Percentiles rank a stretch among this genome's conserved stretches.
Evolutionary conservation across 345 rosid genomes (phyloP).

Genomic region (Brassica juncea): DNA sequence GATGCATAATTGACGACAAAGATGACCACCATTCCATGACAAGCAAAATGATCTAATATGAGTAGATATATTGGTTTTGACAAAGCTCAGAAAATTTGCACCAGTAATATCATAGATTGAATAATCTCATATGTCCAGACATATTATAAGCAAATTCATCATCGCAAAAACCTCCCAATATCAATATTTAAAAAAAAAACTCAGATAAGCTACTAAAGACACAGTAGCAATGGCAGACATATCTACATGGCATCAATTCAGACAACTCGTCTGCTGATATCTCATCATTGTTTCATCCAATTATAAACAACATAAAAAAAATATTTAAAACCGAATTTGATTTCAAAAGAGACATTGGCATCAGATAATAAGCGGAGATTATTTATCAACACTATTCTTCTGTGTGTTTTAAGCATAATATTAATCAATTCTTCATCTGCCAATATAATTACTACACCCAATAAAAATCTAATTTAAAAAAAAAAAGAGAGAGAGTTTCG

Average conservation of each 20-base stretch:
- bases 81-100: constrained; percentile 32
- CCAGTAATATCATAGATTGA: constrained; percentile 23
- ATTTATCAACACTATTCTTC: constrained; percentile 31
- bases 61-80: too few relatives aligned
- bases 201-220: constrained; percentile 31
- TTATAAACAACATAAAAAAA: not conserved
- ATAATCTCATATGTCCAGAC: constrained; percentile 45
- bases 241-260: constrained; percentile 47
- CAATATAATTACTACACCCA: not conserved
- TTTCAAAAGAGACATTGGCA: constrained; percentile 19
- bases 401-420: constrained; percentile 39
- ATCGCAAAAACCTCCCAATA: not conserved
- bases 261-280: constrained; percentile 47
- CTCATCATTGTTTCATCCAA: constrained; percentile 33
- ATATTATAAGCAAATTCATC: constrained; percentile 36
- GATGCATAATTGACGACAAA: too few relatives aligned
- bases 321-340: not conserved
- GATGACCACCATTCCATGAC: too few relatives aligned
- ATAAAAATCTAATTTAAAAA: not conserved
- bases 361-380: constrained; percentile 49
- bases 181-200: not conserved
- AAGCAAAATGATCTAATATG: not conserved
- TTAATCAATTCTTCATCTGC: constrained; percentile 40
- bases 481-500: not conserved
- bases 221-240: constrained; percentile 35